Conservation (phyloP, 1,284 basidiomycete species). For the Fistulinella staudtii region DNA sequence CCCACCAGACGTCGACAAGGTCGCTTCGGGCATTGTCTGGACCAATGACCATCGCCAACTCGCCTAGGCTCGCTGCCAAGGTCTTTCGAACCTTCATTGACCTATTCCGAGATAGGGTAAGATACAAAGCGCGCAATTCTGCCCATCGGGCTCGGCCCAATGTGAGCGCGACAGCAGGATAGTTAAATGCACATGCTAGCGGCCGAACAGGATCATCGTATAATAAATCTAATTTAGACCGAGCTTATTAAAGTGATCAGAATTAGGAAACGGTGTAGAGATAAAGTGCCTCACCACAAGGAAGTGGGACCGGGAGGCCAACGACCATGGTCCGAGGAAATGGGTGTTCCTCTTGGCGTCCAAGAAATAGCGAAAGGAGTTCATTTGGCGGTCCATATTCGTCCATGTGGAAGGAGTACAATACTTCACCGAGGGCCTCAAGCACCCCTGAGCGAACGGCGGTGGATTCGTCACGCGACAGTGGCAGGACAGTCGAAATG, state of each 20-base stretch:
- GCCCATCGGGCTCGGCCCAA: slow-evolving; percentile 76
- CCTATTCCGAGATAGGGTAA: slow-evolving; percentile 56
- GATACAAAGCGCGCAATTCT: slow-evolving; percentile 71
- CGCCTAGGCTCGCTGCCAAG: slow-evolving; percentile 85
- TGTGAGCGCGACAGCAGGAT: slow-evolving; percentile 87
- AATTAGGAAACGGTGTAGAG: background rate
- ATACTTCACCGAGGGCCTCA: slow-evolving; percentile 88
- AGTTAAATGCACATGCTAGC: slow-evolving; percentile 90
- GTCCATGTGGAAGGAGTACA: slow-evolving; percentile 79
- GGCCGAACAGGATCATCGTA: slow-evolving; percentile 67
- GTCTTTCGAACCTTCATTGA: slow-evolving; percentile 68
- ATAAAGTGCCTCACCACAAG: slow-evolving; percentile 19
- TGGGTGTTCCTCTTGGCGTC: slow-evolving; percentile 42
- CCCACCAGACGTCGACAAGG: slow-evolving; percentile 73
- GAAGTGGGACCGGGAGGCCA: slow-evolving; percentile 6
- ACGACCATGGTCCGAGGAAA: slow-evolving; percentile 23
- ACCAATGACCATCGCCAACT: slow-evolving; percentile 85
- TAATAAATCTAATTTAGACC: slow-evolving; percentile 40
- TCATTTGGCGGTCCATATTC: slow-evolving; percentile 73
- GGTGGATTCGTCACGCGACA: slow-evolving; percentile 66
- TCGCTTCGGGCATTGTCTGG: slow-evolving; percentile 65
- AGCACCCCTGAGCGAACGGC: slow-evolving; percentile 80
- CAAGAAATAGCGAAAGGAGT: slow-evolving; percentile 76
- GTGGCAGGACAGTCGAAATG: slow-evolving; percentile 55
- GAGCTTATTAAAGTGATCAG: slow-evolving; percentile 19